A percentile compares a stretch with the other conserved stretches of the same genome.
Conservation (phyloP, 768 basidiomycete species). For the Gyrodon lividus region DNA sequence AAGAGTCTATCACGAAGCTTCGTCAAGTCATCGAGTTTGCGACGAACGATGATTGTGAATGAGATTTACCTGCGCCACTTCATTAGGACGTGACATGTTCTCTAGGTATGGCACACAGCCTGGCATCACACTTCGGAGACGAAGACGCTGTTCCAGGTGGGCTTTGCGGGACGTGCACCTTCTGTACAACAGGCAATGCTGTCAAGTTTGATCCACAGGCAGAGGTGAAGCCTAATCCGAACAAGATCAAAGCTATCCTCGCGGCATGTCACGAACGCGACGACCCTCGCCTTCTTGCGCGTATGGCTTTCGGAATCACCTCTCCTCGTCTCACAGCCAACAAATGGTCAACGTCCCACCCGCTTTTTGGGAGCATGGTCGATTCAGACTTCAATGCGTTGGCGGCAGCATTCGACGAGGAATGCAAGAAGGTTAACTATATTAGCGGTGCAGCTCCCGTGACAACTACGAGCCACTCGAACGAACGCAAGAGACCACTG, state of each 20-base stretch:
- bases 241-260: slow-evolving; percentile 37
- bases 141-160: slow-evolving; percentile 37
- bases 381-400: slow-evolving; percentile 40
- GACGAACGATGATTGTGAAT: slow-evolving; percentile 38
- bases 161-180: slow-evolving; percentile 43
- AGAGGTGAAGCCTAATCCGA: slow-evolving; percentile 24
- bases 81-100: not conserved
- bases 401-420: slow-evolving; percentile 40
- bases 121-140: slow-evolving; percentile 48
- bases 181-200: slow-evolving; percentile 38
- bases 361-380: slow-evolving; percentile 45
- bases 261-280: slow-evolving; percentile 45
- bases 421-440: slow-evolving; percentile 40
- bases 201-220: slow-evolving; percentile 30
- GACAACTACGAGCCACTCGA: slow-evolving; percentile 1
- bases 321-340: slow-evolving; percentile 42
- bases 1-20: slow-evolving; percentile 41
- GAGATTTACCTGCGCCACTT: not conserved
- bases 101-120: slow-evolving; percentile 40
- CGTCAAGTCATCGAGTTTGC: slow-evolving; percentile 39
- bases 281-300: slow-evolving; percentile 48
- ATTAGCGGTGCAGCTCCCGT: slow-evolving; percentile 3
- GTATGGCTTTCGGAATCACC: slow-evolving; percentile 50
- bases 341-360: slow-evolving; percentile 41
- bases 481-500: slow-evolving; percentile 11